Conservation (phyloP, 106 monocot species). For the Alisma plantagoaquatica region DNA sequence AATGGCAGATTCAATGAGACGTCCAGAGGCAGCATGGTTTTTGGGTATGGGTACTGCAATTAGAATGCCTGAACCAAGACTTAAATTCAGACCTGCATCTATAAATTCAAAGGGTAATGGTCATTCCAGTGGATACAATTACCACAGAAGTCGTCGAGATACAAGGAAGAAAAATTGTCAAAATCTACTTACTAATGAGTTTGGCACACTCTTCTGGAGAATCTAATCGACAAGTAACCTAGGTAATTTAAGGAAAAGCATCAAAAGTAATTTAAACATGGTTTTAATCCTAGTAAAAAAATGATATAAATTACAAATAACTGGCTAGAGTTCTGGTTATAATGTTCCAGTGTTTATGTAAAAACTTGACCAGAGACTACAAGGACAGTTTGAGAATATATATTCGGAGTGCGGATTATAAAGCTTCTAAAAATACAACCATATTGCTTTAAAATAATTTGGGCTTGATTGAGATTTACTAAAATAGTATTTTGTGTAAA, state of each 20-base stretch:
- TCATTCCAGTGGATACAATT: neutral
- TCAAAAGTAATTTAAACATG: no score
- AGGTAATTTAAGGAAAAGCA: neutral
- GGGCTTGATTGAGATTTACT: no score
- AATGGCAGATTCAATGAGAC: constrained; percentile 81
- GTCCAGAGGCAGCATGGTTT: constrained; percentile 74
- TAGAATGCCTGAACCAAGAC: constrained; percentile 65
- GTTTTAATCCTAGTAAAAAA: no score
- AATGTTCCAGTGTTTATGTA: neutral
- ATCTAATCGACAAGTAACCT: constrained; percentile 83
- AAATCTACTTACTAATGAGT: constrained; percentile 51
- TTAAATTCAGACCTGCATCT: constrained; percentile 65
- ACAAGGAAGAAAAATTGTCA: constrained; percentile 4
- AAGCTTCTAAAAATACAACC: no score
- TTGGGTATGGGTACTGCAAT: constrained; percentile 94
- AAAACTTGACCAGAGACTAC: no score
- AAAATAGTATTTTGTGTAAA: no score
- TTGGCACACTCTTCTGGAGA: constrained; percentile 78
- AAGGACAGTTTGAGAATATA: no score
- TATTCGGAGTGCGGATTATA: no score
- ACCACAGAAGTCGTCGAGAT: neutral
- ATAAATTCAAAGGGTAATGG: constrained; percentile 6
- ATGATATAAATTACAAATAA: neutral
- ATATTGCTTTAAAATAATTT: no score
- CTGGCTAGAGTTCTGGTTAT: neutral